Conservation (phyloP, 2,329 filamentous ascomycete genomes). For the Apiospora koreana region DNA sequence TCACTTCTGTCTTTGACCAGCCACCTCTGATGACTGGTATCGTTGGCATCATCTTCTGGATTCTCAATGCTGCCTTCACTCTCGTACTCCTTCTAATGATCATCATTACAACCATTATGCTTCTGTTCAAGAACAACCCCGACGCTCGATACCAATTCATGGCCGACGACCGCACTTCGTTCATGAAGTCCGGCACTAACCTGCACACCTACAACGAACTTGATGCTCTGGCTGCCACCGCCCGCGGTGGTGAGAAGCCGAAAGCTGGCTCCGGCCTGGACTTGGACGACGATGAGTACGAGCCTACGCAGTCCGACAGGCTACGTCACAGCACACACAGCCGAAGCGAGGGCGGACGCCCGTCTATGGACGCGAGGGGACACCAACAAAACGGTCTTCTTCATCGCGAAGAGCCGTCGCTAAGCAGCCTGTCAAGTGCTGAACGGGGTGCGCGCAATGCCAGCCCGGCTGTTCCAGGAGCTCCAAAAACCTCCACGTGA, state of each 20-base stretch:
- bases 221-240: conserved; percentile 4
- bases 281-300: conserved; percentile 1
- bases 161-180: conserved; percentile 92
- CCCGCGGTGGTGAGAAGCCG: not conserved
- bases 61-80: conserved; percentile 82
- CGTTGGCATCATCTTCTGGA: conserved; percentile 86
- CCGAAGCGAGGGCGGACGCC: not conserved
- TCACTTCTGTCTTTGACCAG: conserved; percentile 83
- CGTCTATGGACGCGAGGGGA: not conserved
- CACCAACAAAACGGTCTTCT: not conserved
- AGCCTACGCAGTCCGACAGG: not conserved
- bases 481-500: conserved; percentile 8
- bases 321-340: not conserved
- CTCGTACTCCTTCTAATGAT: conserved; percentile 82
- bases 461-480: not conserved
- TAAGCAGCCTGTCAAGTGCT: not conserved
- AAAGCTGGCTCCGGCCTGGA: not conserved
- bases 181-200: conserved; percentile 75
- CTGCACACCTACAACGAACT: conserved; percentile 9
- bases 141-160: conserved; percentile 95
- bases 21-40: conserved; percentile 83
- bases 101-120: conserved; percentile 69
- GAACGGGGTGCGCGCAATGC: not conserved
- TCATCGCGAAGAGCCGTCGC: not conserved
- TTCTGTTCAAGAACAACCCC: conserved; percentile 88